Conservation (phyloP, 1,284 basidiomycete species). For the Sanghuangporus sanghuang region DNA sequence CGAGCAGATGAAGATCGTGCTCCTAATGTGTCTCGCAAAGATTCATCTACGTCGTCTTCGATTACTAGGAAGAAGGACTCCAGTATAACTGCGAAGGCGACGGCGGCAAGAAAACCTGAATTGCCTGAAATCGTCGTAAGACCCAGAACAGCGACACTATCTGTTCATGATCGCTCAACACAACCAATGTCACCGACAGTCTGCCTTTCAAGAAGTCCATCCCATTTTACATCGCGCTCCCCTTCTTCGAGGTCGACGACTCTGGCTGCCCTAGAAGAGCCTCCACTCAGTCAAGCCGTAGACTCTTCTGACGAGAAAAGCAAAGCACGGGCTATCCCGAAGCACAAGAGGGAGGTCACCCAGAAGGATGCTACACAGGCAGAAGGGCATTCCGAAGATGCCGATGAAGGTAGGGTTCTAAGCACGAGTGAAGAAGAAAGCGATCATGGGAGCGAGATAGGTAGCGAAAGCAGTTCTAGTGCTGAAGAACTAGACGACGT, state of each 20-base stretch:
- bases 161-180: neutral
- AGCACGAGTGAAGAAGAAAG: neutral
- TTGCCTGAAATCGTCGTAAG: neutral
- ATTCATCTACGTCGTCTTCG: neutral
- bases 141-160: neutral
- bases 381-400: neutral
- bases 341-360: neutral
- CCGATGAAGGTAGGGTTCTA: neutral
- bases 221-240: neutral
- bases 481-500: constrained; percentile 7
- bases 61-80: too few species aligned
- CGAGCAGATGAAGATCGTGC: neutral
- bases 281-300: neutral
- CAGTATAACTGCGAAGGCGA: too few species aligned
- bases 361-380: neutral
- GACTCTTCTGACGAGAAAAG: neutral
- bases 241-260: neutral
- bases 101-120: too few species aligned
- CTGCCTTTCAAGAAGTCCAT: neutral
- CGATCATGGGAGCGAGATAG: neutral
- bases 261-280: neutral
- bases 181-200: neutral
- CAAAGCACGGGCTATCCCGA: neutral
- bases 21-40: neutral
- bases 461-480: neutral